These are phyloP conservation scores for Calonectria multiphialidica DNA, from an alignment of 2,329 filamentous ascomycete species.

Conservation along the genomic window DNA sequence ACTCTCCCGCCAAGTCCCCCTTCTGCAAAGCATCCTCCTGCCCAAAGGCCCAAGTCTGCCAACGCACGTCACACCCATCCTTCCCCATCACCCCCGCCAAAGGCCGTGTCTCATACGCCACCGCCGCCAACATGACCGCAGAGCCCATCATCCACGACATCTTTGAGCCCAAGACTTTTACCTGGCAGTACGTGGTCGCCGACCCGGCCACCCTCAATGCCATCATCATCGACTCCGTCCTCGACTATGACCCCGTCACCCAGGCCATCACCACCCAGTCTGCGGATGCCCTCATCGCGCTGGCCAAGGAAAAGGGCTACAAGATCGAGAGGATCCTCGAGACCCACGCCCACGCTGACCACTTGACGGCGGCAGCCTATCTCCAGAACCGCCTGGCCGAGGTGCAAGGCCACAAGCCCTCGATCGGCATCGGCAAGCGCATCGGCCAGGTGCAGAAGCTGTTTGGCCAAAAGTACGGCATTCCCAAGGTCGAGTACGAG, in stretches of 20 bases:
- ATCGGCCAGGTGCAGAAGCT: conserved; percentile 63
- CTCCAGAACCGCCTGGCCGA: conserved; percentile 60
- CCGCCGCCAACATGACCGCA: background rate
- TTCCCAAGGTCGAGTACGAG: conserved; percentile 56
- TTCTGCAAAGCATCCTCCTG: background rate
- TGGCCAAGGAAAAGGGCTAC: conserved; percentile 60
- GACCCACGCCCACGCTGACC: conserved; percentile 73
- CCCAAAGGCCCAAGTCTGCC: background rate
- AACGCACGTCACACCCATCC: background rate
- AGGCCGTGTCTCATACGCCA: conserved; percentile 11
- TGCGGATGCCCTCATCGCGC: conserved; percentile 63
- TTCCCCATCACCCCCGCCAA: background rate
- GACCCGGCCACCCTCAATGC: conserved; percentile 62
- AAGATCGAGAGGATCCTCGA: conserved; percentile 67
- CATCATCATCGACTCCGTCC: conserved; percentile 72
- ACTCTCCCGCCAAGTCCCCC: background rate
- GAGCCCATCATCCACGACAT: conserved; percentile 33
- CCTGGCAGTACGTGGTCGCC: conserved; percentile 72
- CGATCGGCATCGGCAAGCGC: conserved; percentile 67
- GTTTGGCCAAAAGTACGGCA: conserved; percentile 62
- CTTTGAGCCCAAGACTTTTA: conserved; percentile 53
- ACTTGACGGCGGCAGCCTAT: conserved; percentile 70
- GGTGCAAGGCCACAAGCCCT: conserved; percentile 50
- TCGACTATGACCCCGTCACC: conserved; percentile 64
- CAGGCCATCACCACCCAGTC: conserved; percentile 59